Evolutionary conservation across 2,329 filamentous ascomycete genomes (phyloP).

Genomic region (Calonectria crousiana): DNA sequence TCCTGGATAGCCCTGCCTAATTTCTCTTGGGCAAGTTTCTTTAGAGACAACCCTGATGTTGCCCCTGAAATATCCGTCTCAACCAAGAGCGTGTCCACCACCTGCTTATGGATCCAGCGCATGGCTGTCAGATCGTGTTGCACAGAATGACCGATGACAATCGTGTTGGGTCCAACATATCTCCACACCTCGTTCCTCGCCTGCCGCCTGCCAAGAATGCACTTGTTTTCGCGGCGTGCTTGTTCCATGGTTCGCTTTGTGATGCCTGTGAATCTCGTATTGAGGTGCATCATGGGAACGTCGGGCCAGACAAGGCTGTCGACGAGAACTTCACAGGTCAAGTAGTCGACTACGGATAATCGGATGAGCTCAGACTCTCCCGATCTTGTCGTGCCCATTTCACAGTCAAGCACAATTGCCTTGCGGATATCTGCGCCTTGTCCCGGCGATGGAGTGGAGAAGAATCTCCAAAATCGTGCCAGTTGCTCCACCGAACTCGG

Average conservation of each 20-base stretch:
- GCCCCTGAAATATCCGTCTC: not conserved
- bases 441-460: not conserved
- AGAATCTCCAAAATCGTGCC: constrained; percentile 18
- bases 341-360: constrained; percentile 63
- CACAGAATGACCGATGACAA: constrained; percentile 61
- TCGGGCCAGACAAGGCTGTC: constrained; percentile 64
- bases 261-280: constrained; percentile 65
- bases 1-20: constrained; percentile 8
- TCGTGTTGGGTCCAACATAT: constrained; percentile 59
- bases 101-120: constrained; percentile 27
- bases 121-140: constrained; percentile 13
- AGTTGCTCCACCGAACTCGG: not conserved
- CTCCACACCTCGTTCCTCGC: constrained; percentile 58
- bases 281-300: constrained; percentile 60
- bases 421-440: not conserved
- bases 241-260: constrained; percentile 52
- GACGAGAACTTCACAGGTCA: constrained; percentile 60
- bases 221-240: constrained; percentile 47
- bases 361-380: constrained; percentile 66
- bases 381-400: constrained; percentile 62
- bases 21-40: constrained; percentile 18
- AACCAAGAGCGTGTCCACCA: constrained; percentile 27
- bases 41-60: constrained; percentile 17
- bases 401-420: constrained; percentile 65
- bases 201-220: constrained; percentile 55